These are phyloP conservation scores for Flaveria ramosissima DNA, from an alignment of 129 eudicot genomes.

Conservation along the genomic window DNA sequence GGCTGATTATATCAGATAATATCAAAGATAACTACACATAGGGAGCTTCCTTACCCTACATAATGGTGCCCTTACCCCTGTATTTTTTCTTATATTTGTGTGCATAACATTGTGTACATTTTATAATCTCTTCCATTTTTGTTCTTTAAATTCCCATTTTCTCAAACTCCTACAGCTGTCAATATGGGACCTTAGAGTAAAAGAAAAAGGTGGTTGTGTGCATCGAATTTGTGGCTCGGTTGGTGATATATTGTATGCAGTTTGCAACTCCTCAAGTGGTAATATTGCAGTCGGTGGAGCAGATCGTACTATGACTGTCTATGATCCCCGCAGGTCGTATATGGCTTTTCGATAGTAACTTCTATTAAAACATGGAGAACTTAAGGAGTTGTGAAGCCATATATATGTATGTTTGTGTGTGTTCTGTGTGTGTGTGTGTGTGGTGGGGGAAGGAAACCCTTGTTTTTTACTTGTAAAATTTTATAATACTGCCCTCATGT, in stretches of 20 bases:
- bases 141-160: conserved; percentile 6
- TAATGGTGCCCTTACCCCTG: neutral
- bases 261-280: conserved; percentile 62
- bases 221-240: conserved; percentile 66
- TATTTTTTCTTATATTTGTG: neutral
- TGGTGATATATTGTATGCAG: conserved; percentile 74
- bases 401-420: neutral
- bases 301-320: conserved; percentile 75
- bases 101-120: neutral
- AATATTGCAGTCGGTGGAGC: conserved; percentile 83
- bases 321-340: conserved; percentile 79
- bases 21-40: neutral
- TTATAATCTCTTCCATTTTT: neutral
- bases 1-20: neutral
- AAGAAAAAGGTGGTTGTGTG: conserved; percentile 87
- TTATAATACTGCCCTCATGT: neutral
- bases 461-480: neutral
- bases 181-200: conserved; percentile 72
- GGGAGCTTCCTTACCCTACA: conserved; percentile 10
- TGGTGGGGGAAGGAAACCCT: neutral
- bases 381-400: neutral
- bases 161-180: conserved; percentile 47
- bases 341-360: neutral
- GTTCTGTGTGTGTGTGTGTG: neutral
- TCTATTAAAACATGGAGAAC: neutral